These are phyloP conservation scores for Ostreobium quekettii DNA, from an alignment of 139 green algal species.

Conservation along the genomic window DNA sequence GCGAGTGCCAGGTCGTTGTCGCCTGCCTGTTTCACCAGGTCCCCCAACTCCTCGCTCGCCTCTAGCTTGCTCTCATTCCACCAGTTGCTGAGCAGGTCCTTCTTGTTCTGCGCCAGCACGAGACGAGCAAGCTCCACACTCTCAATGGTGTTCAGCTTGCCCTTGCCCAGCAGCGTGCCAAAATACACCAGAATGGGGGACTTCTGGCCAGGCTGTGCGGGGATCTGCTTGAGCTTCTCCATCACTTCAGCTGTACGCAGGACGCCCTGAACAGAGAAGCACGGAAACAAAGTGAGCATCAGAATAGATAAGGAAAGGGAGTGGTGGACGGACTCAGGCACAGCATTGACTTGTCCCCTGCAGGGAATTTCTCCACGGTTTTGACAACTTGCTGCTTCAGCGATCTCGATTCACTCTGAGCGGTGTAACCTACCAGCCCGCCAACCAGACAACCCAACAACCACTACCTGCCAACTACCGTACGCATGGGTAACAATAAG, in stretches of 20 bases:
- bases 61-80: conserved; percentile 90
- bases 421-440: no score
- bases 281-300: neutral
- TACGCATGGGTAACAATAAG: no score
- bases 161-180: conserved; percentile 86
- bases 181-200: conserved; percentile 97
- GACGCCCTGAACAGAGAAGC: conserved; percentile 30
- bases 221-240: conserved; percentile 79
- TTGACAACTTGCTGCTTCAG: no score
- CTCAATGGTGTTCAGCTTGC: conserved; percentile 88
- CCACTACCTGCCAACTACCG: no score
- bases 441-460: no score
- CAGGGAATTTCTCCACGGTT: no score
- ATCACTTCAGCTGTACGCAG: conserved; percentile 68
- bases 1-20: conserved; percentile 87
- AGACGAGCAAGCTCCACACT: conserved; percentile 86
- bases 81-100: conserved; percentile 96
- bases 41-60: conserved; percentile 89
- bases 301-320: no score
- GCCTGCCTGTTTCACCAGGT: conserved; percentile 69
- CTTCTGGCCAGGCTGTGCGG: conserved; percentile 77
- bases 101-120: conserved; percentile 96
- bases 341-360: no score
- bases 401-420: no score
- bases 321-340: no score